Evolutionary conservation across 2,329 filamentous ascomycete genomes (phyloP).

Genomic region (Pestalotiopsis sp.): DNA sequence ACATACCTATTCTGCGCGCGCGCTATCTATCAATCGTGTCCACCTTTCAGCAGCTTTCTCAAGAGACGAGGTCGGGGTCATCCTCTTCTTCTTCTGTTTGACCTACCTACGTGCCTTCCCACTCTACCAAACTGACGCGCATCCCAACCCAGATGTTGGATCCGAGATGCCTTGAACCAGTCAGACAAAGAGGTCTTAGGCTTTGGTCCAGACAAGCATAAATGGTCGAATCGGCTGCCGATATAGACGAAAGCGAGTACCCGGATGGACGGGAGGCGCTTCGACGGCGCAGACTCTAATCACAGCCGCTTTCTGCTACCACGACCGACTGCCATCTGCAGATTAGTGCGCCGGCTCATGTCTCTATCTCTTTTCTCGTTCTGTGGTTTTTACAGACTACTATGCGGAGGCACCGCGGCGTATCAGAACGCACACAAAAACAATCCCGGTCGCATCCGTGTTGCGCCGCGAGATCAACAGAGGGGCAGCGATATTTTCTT

Average conservation of each 20-base stretch:
- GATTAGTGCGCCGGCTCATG: background rate
- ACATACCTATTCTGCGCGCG: too few relatives aligned
- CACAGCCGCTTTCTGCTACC: background rate
- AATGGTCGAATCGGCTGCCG: background rate
- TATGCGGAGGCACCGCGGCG: background rate
- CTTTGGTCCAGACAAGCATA: background rate
- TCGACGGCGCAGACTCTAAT: background rate
- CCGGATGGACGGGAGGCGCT: slow-evolving; percentile 11
- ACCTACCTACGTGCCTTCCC: too few relatives aligned
- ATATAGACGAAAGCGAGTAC: slow-evolving; percentile 10
- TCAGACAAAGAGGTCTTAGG: background rate
- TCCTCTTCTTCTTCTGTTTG: too few relatives aligned
- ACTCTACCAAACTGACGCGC: too few relatives aligned
- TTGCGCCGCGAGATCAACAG: background rate
- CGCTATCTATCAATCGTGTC: too few relatives aligned
- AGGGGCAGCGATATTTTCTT: background rate
- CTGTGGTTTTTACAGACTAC: background rate
- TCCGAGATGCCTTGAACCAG: background rate
- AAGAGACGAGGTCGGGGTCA: too few relatives aligned
- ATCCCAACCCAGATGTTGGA: background rate
- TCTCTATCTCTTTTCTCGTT: background rate
- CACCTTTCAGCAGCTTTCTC: too few relatives aligned
- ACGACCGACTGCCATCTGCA: background rate
- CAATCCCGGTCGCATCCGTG: background rate
- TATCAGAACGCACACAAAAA: slow-evolving; percentile 5